Evolutionary conservation across 2,329 filamentous ascomycete species (phyloP).

Genomic region (Microdochium trichocladiopsis): DNA sequence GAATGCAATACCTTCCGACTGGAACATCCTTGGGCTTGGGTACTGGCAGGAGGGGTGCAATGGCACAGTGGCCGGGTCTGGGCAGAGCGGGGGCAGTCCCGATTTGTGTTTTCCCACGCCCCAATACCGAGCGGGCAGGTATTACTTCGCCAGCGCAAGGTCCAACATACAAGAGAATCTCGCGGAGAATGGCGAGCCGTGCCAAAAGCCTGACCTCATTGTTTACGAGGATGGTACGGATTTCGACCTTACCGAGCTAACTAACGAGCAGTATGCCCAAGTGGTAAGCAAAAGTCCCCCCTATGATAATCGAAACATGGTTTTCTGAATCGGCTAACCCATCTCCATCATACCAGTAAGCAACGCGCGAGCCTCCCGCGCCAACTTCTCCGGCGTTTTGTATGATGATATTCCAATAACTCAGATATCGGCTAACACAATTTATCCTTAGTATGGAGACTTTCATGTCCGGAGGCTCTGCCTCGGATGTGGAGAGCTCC

Average conservation of each 20-base stretch:
- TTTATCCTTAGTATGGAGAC: no score
- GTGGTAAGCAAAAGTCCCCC: no score
- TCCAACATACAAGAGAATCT: not conserved
- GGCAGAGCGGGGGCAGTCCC: not conserved
- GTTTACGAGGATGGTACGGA: not conserved
- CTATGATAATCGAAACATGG: no score
- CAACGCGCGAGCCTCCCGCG: no score
- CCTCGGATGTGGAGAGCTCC: no score
- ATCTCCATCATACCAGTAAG: no score
- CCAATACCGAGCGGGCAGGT: not conserved
- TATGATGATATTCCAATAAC: no score
- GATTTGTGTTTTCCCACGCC: not conserved
- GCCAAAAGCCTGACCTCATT: not conserved
- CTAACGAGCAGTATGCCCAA: not conserved
- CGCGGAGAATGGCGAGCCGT: not conserved
- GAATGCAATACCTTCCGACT: not conserved
- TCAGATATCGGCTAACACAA: no score
- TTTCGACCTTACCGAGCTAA: not conserved
- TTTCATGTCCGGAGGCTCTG: no score
- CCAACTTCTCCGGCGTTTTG: no score
- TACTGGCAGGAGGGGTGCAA: not conserved
- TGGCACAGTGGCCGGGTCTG: not conserved
- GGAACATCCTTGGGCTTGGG: not conserved
- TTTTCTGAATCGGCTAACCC: no score
- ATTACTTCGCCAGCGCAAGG: not conserved